phyloP scores from a whole-genome alignment of 2,329 filamentous ascomycete genomes.

The Ascochyta clinopodiicola region DNA sequence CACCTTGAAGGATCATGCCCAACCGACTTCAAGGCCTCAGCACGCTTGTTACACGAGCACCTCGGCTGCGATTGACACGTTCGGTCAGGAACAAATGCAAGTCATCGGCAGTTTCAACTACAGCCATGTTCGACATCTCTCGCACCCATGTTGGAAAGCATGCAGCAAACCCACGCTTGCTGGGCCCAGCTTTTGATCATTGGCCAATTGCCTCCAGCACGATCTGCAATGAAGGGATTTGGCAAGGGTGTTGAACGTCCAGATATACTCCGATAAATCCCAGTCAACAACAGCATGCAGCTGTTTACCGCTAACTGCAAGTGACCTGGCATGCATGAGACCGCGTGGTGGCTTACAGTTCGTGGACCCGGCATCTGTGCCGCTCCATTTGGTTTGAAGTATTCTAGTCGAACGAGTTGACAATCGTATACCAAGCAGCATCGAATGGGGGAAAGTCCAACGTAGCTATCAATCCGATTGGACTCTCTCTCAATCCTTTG shows the following conservation, averaged over 20 bases:
- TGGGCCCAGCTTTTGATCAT: background rate
- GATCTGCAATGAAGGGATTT: background rate
- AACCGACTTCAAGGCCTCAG: background rate
- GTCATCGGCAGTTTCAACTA: background rate
- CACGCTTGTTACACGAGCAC: background rate
- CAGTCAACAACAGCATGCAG: slow-evolving; percentile 6
- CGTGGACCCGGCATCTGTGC: slow-evolving; percentile 14
- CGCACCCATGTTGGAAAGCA: background rate
- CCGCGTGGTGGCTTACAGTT: slow-evolving; percentile 13
- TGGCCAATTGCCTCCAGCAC: background rate
- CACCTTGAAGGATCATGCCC: background rate
- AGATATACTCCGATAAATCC: slow-evolving; percentile 16
- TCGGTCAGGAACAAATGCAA: slow-evolving; percentile 8
- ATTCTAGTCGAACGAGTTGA: slow-evolving; percentile 2
- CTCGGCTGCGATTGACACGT: background rate
- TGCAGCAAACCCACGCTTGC: background rate
- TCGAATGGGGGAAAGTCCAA: slow-evolving; percentile 7
- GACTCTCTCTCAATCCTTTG: background rate
- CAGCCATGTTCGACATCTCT: slow-evolving; percentile 2
- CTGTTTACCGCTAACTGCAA: slow-evolving; percentile 11
- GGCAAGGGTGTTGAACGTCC: slow-evolving; percentile 1
- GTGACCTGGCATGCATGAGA: slow-evolving; percentile 9
- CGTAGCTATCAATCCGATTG: slow-evolving; percentile 2
- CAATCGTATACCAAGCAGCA: background rate
- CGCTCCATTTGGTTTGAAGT: slow-evolving; percentile 3